Evolutionary conservation across 2,329 filamentous ascomycete species (phyloP), one percentile per base, ranked within the genome.

Genomic region (Kalmusia sp.): DNA sequence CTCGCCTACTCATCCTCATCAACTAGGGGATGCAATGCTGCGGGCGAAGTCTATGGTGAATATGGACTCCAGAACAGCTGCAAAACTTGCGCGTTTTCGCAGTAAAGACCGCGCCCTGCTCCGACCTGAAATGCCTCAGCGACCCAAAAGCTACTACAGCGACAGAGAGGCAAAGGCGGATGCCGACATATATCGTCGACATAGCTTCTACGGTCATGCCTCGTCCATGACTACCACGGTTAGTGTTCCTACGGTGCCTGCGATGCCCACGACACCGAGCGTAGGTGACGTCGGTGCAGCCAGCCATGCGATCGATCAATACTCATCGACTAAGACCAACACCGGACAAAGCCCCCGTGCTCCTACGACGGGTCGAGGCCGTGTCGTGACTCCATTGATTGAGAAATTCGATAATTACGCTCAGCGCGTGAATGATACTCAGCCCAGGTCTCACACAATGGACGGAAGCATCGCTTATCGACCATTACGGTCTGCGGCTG

Each of bases 21-120:
- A 74, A 49, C 57, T 74, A 14, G 68, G 71, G 22, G 59, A 55
- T 21, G 54, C 56, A 39, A 45, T 70, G 47, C 60, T 67, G 6
- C 65, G 67, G 21, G 51, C 65, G 11, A 71, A 66, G 40, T 68
- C 69, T 2, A 68, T 65, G 58, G 64, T 67, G 11, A 68, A 58
- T 34, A 75, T 76, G 73, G 69, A 73, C 30, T 65, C 65, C 3
- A 51, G 66, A 44, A 69, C 68, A 17, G 74, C 73, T 7, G 64
- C 68, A 8, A 67, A 71, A 30, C 65, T 72, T 49, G 73, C 73
- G 35, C 67, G 71, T 37, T 59, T 67, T 43, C 67, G 68, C 14
- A 76, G 72, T 52, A 72, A 65, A 37, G 71, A 75, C 46, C 67
- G 67, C 24, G 62, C 63, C 11, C 28, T 55, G 28, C 46, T 47